Evolutionary conservation across 164 flowering plant genomes (phyloP), one percentile per base, ranked within the genome.

Genomic region (Hamamelis virginiana): DNA sequence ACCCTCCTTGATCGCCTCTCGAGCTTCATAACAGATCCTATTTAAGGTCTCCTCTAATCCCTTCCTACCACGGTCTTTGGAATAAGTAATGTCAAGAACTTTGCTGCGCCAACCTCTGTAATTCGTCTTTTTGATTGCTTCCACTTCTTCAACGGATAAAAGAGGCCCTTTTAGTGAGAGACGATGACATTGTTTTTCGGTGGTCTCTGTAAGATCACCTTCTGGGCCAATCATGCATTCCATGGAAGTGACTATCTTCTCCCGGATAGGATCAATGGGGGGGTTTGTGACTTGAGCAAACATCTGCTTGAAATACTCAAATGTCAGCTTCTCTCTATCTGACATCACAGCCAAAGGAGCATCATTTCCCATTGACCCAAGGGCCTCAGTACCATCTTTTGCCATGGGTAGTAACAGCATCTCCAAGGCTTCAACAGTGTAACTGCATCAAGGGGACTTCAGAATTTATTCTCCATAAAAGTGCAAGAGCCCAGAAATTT

Each of bases 231-330:
- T 84, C 99, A 96, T 93, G 78, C 99, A 96, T 70, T 91, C 92
- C 97, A 87, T 96, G 47, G 98, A 96, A 43, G 99, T 96, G 60
- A 96, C 99, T 18, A 96, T 93, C 78, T 93, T 91, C 84, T 96
- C 99, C 48, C 98, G 76, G n/a, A 96, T 96, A 52, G 99, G 99
- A 81, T 96, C 99, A 74, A 96, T 96, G 10, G 98, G 99, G 45
- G 99, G 99, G 55, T 96, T 96, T 68, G 99, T 96, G 23, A 96
- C 99, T 80, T 96, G 99, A 74, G 99, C 99, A 87, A 96, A 93
- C 99, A 96, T 91, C 82, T 96, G 99, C 83, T 96, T 96, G 81
- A 96, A 96, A 78, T 96, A 96, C 76, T 96, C 97, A 78, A 93
- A 96, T 14, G 91, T 83, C 44, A 96, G 91, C 69, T 93, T 96